Conservation (phyloP, 2,329 filamentous ascomycete species). For the Pseudocercospora crystallina region DNA sequence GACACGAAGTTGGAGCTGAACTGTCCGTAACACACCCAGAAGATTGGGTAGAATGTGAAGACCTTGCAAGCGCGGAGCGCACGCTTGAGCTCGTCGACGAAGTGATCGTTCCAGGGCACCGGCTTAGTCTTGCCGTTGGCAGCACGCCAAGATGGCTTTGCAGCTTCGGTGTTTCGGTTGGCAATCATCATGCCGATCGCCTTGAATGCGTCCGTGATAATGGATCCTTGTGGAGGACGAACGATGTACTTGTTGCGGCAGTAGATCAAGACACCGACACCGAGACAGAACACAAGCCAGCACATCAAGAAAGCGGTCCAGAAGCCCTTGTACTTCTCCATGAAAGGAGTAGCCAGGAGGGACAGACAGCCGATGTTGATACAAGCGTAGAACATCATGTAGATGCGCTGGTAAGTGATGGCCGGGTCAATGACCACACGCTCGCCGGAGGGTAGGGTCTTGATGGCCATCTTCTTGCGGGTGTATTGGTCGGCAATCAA, state of each 20-base stretch:
- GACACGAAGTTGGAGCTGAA: conserved; percentile 49
- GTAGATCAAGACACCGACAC: conserved; percentile 55
- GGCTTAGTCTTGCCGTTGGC: conserved; percentile 47
- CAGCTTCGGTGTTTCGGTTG: conserved; percentile 57
- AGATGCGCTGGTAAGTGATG: conserved; percentile 50
- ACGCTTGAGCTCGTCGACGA: conserved; percentile 70
- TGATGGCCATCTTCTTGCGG: conserved; percentile 43
- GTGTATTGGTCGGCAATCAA: conserved; percentile 51
- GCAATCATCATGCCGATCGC: conserved; percentile 57
- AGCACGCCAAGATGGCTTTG: conserved; percentile 66
- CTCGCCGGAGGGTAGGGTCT: conserved; percentile 40
- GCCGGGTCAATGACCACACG: conserved; percentile 48
- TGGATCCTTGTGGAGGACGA: conserved; percentile 58
- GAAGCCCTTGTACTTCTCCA: conserved; percentile 68
- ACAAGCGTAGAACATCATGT: conserved; percentile 68
- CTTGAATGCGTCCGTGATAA: conserved; percentile 66
- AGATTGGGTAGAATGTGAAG: conserved; percentile 55
- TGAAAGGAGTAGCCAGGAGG: conserved; percentile 64
- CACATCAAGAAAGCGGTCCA: conserved; percentile 64
- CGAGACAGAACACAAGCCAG: conserved; percentile 63
- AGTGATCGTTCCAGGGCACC: conserved; percentile 66
- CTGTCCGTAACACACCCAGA: conserved; percentile 45
- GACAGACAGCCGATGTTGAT: conserved; percentile 74
- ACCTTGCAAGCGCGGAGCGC: conserved; percentile 67
- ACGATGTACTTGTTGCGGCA: conserved; percentile 40